These are phyloP conservation scores for Croton laevigatus DNA, from an alignment of 441 rosid species.

Conservation along the genomic window DNA sequence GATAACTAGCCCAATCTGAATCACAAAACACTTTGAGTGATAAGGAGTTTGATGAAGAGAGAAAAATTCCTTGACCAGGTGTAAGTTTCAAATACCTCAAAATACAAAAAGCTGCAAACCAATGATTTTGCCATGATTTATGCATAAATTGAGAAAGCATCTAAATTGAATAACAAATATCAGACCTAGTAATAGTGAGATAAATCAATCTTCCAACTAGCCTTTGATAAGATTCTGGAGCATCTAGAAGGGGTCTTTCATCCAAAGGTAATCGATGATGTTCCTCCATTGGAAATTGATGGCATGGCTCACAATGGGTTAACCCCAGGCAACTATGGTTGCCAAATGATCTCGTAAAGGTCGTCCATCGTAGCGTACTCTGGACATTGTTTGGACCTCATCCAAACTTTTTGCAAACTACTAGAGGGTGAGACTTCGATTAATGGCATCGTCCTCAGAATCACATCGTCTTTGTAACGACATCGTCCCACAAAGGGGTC, in stretches of 20 bases:
- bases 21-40: not conserved
- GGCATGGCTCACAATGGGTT: too few species aligned
- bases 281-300: not conserved
- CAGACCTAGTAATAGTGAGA: not conserved
- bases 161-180: not conserved
- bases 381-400: too few species aligned
- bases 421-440: too few species aligned
- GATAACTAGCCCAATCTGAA: not conserved
- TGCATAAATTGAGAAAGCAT: slow-evolving; percentile 2
- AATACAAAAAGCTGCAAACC: not conserved
- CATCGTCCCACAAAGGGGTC: too few species aligned
- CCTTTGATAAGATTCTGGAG: not conserved
- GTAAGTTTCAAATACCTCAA: not conserved
- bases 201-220: not conserved
- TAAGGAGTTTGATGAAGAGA: not conserved
- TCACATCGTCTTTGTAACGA: too few species aligned
- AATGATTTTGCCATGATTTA: not conserved
- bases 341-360: too few species aligned
- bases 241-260: not conserved
- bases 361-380: too few species aligned
- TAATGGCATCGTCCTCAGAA: too few species aligned
- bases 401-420: too few species aligned
- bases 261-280: not conserved
- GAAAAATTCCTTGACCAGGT: not conserved
- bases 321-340: too few species aligned